Evolutionary conservation across 345 rosid genomes (phyloP).

Genomic region (Sisymbrium irio): DNA sequence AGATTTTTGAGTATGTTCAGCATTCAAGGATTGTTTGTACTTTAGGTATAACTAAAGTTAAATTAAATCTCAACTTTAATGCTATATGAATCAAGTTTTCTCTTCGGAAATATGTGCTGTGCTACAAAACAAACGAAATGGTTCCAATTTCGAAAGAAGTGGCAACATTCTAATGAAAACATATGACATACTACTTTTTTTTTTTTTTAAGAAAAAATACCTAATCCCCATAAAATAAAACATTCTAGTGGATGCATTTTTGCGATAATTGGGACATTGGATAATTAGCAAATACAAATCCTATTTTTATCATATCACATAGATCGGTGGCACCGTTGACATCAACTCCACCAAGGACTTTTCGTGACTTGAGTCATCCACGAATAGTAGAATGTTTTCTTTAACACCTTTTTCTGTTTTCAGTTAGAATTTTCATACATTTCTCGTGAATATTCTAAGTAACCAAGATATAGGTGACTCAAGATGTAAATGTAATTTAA

Average conservation of each 20-base stretch:
- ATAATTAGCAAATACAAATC: background rate
- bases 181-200: background rate
- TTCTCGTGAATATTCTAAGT: constrained; percentile 4
- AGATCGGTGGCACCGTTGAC: constrained; percentile 16
- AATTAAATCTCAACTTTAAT: background rate
- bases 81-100: background rate
- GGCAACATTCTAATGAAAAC: background rate
- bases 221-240: background rate
- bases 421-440: background rate
- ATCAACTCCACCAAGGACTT: constrained; percentile 17
- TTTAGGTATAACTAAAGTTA: constrained; percentile 9
- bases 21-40: constrained; percentile 5
- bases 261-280: background rate
- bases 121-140: background rate
- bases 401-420: background rate
- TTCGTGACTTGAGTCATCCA: constrained; percentile 16
- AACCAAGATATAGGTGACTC: background rate
- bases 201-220: background rate
- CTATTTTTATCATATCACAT: background rate
- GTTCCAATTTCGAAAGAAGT: background rate
- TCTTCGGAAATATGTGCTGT: background rate
- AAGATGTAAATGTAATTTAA: background rate
- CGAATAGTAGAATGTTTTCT: background rate
- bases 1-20: constrained; percentile 5
- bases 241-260: background rate